Base-by-base conservation (phyloP, 495 filamentous ascomycete species). In the Ramalina intermedia region DNA sequence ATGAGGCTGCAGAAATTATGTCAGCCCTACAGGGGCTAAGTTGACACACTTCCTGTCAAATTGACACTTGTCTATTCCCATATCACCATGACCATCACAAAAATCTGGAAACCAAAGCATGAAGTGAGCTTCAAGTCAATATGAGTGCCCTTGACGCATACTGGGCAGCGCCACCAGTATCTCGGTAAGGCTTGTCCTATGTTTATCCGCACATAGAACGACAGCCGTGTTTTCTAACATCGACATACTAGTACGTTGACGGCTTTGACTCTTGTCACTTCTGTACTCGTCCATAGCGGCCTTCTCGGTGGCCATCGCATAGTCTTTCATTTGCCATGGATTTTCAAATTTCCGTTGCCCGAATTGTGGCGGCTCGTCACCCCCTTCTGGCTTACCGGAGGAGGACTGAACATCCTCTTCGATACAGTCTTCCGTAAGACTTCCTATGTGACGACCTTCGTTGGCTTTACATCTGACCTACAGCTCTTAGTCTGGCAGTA, bases 361-460 rank as follows among this genome's bases (percentile, higher is more conserved):
- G 66, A 85, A 50, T 40, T 82, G 58, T 87, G 81, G 79, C 71
- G 81, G 29, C 57, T 87, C 2, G 63, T 79, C 35, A 82, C 85
- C 11, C 67, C 73, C 37, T 94, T 93, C 66, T 63, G 89, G 36
- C 61, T 94, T 48, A 88, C 82, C 12, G 71, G 76, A 27, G 66
- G 71, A 14, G 50, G 74, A 29, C 57, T 90, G 45, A 63, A 61
- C 41, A 81, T 94, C 42, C 50, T 94, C 35, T 69, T 93, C 59
- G 87, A 96, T 65, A 80, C 89, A 23, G 91, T 87, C 66, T 84
- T 88, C 59, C 61, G 83, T 87, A 76, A 60, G 78, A 33, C 2
- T 33, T 0, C 12, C 29, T 33, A 33, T 33, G 29, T 13, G 2
- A 11, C 29, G 13, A 46, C 46, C 24, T 40, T 57, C 40, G 35